Base-by-base conservation (phyloP, 2,329 filamentous ascomycete genomes). In the Periconia sp. region DNA sequence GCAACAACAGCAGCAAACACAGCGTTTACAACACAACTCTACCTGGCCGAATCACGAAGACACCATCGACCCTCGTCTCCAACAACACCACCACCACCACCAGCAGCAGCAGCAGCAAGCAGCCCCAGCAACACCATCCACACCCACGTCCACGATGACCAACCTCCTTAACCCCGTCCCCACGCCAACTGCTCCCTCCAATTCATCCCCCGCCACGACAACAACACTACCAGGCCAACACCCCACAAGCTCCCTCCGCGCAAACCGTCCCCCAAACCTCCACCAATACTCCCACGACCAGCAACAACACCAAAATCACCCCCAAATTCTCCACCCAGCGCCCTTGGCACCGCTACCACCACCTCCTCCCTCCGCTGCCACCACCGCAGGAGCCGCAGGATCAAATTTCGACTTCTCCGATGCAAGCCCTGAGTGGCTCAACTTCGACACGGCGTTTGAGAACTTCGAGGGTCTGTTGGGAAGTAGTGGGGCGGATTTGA, bases 361-460 rank as follows among this genome's bases (percentile, higher is more conserved):
- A 7, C 17, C 40, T 37, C 13, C 31, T 14, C 14, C 31, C 31
- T 33, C 31, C 31, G 7, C 31, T 14, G 7, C 33, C 33, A 5
- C 33, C 10, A 14, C 33, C 33, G 11, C 15, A 5, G 33, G 11
- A 37, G 3, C 33, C 6, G 3, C 33, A 33, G 20, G 14, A 40
- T 6, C 44, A 23, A 33, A 35, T 27, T 46, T n/a, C 33, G 15
- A 37, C 33, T 13, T n/a, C 33, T 37, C 64, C n/a, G 71, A 72
- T 31, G 61, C 68, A 31, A 70, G 64, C 1, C 69, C 71, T 0
- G 72, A 74, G 41, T 75, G 73, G 73, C 42, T 75, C 30, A 74
- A 74, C 33, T 74, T 74, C 42, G 72, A 74, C 20, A 62, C 64
- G 1, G 73, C 73, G 7, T 75, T 75, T 57, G 72, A 75, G 60